A percentile compares a stretch with the other conserved stretches of the same genome.
Evolutionary conservation across 176 grass and related monocot genomes (phyloP).

Genomic region (Chrysopogon serrulatus): DNA sequence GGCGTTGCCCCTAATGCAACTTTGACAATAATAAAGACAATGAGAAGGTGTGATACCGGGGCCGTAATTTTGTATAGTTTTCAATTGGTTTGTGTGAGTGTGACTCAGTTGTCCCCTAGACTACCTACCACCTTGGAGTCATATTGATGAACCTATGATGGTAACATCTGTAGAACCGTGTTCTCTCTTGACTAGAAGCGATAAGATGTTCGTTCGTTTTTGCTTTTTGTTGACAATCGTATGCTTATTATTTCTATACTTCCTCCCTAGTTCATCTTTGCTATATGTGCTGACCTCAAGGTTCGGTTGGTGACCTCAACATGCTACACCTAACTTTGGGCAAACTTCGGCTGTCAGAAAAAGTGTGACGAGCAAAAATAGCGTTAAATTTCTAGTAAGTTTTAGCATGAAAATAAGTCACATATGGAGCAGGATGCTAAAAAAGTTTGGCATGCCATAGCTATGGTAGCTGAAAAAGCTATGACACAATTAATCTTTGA

Average conservation of each 20-base stretch:
- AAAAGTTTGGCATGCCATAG: too few relatives aligned
- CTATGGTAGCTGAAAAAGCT: too few relatives aligned
- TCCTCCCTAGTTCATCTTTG: neutral
- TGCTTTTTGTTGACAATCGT: neutral
- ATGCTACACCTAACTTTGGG: too few relatives aligned
- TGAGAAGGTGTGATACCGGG: conserved; percentile 4
- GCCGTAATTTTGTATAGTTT: conserved; percentile 84
- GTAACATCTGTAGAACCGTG: conserved; percentile 40
- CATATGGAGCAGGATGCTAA: too few relatives aligned
- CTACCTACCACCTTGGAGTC: conserved; percentile 1
- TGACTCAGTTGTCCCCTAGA: conserved; percentile 27
- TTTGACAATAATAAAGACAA: conserved; percentile 44
- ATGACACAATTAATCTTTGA: too few relatives aligned
- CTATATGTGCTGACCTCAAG: neutral
- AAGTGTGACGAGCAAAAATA: too few relatives aligned
- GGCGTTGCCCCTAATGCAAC: conserved; percentile 97
- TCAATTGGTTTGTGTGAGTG: conserved; percentile 35
- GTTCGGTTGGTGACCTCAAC: too few relatives aligned
- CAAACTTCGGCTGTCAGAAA: too few relatives aligned
- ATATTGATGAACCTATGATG: conserved; percentile 26
- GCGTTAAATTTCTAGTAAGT: too few relatives aligned
- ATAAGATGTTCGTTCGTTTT: neutral
- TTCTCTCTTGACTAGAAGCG: conserved; percentile 16
- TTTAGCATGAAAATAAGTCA: too few relatives aligned
- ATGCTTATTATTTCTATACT: neutral